Conservation (phyloP, 345 rosid species). For the Bruguiera gymnorhiza region DNA sequence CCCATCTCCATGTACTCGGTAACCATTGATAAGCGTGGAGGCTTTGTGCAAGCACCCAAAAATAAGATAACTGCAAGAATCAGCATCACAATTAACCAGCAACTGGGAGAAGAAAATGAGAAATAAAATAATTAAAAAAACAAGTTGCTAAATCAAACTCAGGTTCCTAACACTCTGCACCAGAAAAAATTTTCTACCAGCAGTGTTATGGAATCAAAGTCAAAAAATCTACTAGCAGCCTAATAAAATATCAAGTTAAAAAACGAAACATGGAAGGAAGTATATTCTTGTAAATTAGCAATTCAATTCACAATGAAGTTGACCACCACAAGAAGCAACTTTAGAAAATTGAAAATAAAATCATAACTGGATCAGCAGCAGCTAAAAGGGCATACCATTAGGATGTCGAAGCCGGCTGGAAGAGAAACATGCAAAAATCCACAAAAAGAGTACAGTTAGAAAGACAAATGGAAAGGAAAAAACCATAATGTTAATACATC, state of each 20-base stretch:
- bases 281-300: too few species aligned
- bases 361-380: too few species aligned
- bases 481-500: slow-evolving; percentile 11
- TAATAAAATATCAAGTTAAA: too few species aligned
- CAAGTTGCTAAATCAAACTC: background rate
- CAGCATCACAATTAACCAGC: slow-evolving; percentile 2
- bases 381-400: slow-evolving; percentile 56
- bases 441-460: slow-evolving; percentile 32
- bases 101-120: background rate
- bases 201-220: background rate
- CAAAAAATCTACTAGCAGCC: too few species aligned
- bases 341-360: too few species aligned
- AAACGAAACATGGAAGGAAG: too few species aligned
- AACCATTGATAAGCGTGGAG: slow-evolving; percentile 87
- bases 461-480: slow-evolving; percentile 19
- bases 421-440: slow-evolving; percentile 28
- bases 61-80: slow-evolving; percentile 81
- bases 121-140: background rate
- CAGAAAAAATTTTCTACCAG: background rate
- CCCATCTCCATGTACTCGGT: slow-evolving; percentile 99
- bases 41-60: slow-evolving; percentile 95
- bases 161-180: background rate
- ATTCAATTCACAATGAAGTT: too few species aligned
- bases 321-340: too few species aligned
- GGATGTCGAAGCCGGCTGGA: slow-evolving; percentile 97